These are phyloP conservation scores for Populus hybrid DNA, from an alignment of 441 rosid genomes.

Conservation along the genomic window DNA sequence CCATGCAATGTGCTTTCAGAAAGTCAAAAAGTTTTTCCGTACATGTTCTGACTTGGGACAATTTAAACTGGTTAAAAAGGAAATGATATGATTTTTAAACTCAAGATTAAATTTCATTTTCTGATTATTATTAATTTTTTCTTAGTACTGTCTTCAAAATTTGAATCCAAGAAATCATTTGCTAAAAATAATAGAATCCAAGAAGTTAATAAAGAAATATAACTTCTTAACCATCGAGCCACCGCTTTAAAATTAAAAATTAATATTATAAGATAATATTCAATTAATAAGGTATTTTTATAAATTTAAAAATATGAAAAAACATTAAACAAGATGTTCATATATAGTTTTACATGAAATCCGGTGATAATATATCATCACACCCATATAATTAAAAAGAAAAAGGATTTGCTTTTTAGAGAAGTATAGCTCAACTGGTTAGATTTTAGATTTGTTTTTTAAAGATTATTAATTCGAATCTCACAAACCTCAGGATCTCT, in stretches of 20 bases:
- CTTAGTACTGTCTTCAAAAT: not conserved
- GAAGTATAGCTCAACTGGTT: accelerated
- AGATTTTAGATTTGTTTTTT: accelerated
- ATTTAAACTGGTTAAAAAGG: not conserved
- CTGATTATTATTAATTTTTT: not conserved
- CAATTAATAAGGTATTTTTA: too few species aligned
- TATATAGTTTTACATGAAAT: too few species aligned
- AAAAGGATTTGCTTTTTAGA: too few species aligned
- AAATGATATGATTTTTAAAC: not conserved
- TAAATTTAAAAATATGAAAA: too few species aligned
- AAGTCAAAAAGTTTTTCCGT: not conserved
- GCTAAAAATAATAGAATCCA: not conserved
- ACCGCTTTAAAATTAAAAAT: too few species aligned
- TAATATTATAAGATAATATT: too few species aligned
- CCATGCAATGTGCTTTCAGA: not conserved
- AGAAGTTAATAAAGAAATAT: not conserved
- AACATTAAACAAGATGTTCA: too few species aligned
- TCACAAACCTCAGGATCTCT: too few species aligned
- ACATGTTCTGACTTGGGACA: not conserved
- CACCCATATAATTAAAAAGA: accelerated
- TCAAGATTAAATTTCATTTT: too few species aligned
- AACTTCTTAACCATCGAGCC: too few species aligned
- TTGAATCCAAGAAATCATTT: not conserved
- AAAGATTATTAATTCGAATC: accelerated
- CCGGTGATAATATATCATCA: too few species aligned